phyloP scores from a whole-genome alignment of 2,329 filamentous ascomycete genomes.

The Raffaelea ambrosiae region DNA sequence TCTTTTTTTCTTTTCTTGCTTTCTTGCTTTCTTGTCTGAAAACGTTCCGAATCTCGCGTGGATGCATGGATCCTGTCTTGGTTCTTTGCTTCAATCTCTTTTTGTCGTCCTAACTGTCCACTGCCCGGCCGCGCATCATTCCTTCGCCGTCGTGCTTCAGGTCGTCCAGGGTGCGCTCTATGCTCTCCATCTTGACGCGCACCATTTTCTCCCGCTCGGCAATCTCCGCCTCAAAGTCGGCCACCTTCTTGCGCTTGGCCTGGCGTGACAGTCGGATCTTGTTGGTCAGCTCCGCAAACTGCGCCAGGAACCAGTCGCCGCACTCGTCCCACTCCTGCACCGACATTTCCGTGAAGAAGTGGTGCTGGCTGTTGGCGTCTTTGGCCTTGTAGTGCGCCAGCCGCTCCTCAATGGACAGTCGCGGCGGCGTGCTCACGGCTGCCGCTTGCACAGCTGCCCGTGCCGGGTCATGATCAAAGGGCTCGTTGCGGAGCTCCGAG shows the following conservation, averaged over 20 bases:
- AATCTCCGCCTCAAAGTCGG: constrained; percentile 47
- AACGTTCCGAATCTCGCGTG: too few species aligned
- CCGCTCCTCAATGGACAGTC: constrained; percentile 36
- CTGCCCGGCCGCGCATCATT: constrained; percentile 40
- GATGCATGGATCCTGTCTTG: too few species aligned
- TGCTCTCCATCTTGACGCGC: constrained; percentile 41
- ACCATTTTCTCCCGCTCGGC: constrained; percentile 45
- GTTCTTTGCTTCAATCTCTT: too few species aligned
- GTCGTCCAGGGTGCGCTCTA: constrained; percentile 44
- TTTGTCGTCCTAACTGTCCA: background rate
- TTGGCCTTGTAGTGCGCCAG: constrained; percentile 41
- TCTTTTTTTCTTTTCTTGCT: too few species aligned
- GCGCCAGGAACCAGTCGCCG: constrained; percentile 51
- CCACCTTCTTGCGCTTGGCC: constrained; percentile 39
- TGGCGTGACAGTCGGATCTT: constrained; percentile 38
- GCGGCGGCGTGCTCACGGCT: constrained; percentile 18
- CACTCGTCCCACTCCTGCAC: constrained; percentile 50
- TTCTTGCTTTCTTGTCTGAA: too few species aligned
- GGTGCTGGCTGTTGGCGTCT: constrained; percentile 30
- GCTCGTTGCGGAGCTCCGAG: constrained; percentile 38
- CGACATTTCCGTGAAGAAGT: constrained; percentile 44
- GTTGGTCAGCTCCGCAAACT: constrained; percentile 41
- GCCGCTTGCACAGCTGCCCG: constrained; percentile 30
- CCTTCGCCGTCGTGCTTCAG: constrained; percentile 48
- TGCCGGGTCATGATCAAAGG: constrained; percentile 50